Evolutionary conservation across 768 basidiomycete species (phyloP), one percentile per base, ranked within the genome.

Genomic region (Hygrophorus pudorinus): DNA sequence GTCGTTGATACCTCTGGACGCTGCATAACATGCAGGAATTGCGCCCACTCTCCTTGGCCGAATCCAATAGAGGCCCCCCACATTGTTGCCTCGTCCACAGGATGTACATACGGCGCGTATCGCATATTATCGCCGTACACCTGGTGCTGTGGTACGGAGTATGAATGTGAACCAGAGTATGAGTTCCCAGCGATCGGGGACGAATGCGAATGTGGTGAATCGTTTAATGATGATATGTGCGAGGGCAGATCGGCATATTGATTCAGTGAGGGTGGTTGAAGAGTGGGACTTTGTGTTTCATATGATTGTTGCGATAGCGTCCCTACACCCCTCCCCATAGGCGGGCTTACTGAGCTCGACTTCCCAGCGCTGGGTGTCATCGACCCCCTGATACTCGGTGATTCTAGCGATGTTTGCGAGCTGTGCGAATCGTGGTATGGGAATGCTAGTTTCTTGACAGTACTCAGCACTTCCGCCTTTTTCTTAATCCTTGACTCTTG

Each of bases 41-140:
- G 68, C 2, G 66, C 68, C 81, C 85, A 87, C 61, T 87, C 85
- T 32, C 78, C 76, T 51, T 83, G 79, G 45, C 76, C 83, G 55
- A 88, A 82, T 13, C 81, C 81, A 40, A 79, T 72, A 30, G 79
- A 73, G 12, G 83, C 72, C 34, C 83, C 83, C 84, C 85, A 88
- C 68, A 85, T 79, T 27, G 67, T 67, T 30, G 70, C 64, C 50
- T 82, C 79, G 47, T 80, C 81, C 36, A 75, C 71, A 20, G 75
- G 71, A 44, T 76, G 72, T 28, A 71, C 61, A 50, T 74, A 72
- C 36, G 65, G 62, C 12, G 60, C 44, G 50, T 75, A 75, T 36
- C 72, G 62, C 12, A 59, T 37, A 5, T 59, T 48, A 50, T 71
- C 69, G 11, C 55, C 49, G 54, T 72, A 73, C 16, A 67, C 44